Conservation (phyloP, 2,329 filamentous ascomycete genomes). For the Scedosporium boydii region DNA sequence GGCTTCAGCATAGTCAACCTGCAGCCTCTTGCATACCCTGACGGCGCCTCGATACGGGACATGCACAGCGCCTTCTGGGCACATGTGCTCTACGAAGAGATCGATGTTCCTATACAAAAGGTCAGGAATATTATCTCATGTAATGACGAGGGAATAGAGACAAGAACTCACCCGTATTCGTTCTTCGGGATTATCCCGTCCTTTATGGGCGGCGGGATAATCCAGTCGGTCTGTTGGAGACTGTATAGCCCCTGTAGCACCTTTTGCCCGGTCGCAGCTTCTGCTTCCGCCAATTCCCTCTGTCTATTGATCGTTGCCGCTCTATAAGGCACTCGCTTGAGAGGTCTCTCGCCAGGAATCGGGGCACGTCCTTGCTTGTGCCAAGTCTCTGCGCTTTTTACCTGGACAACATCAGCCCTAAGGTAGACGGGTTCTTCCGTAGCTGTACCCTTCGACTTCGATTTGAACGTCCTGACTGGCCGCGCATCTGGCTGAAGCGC, state of each 20-base stretch:
- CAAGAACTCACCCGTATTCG: slow-evolving; percentile 55
- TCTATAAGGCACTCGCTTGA: slow-evolving; percentile 83
- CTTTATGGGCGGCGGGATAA: slow-evolving; percentile 78
- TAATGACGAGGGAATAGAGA: not conserved
- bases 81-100: slow-evolving; percentile 88
- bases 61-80: slow-evolving; percentile 73
- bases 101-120: slow-evolving; percentile 62
- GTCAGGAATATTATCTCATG: slow-evolving; percentile 12
- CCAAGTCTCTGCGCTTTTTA: slow-evolving; percentile 93
- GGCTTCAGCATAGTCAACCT: slow-evolving; percentile 85
- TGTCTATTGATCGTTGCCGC: slow-evolving; percentile 83
- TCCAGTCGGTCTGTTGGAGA: slow-evolving; percentile 83
- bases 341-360: slow-evolving; percentile 56
- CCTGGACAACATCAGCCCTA: slow-evolving; percentile 69
- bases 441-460: slow-evolving; percentile 62
- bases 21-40: slow-evolving; percentile 72
- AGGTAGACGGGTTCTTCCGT: slow-evolving; percentile 74
- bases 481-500: slow-evolving; percentile 62
- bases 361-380: slow-evolving; percentile 89
- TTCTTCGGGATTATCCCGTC: slow-evolving; percentile 90
- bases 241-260: slow-evolving; percentile 80
- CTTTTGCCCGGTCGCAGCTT: slow-evolving; percentile 71
- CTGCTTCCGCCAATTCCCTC: slow-evolving; percentile 78
- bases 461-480: slow-evolving; percentile 65
- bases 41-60: slow-evolving; percentile 69